These are phyloP conservation scores for Scheffersomyces stambukii DNA, from an alignment of 1,139 yeast species.

Conservation along the genomic window DNA sequence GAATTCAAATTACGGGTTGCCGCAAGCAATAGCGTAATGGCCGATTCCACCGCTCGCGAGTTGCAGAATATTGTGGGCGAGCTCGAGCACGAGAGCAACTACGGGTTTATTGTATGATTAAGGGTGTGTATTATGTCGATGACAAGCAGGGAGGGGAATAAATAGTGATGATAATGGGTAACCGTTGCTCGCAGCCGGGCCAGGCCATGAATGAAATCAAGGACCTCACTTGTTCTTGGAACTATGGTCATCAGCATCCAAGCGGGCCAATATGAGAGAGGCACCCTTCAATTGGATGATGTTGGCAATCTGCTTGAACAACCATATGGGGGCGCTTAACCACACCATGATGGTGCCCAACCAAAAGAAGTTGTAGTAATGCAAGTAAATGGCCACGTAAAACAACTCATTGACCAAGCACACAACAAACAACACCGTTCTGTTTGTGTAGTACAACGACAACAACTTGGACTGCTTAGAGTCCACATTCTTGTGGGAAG, in stretches of 20 bases:
- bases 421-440: slow-evolving; percentile 76
- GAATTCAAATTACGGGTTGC: no score
- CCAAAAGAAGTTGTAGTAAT: slow-evolving; percentile 61
- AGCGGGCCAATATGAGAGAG: slow-evolving; percentile 70
- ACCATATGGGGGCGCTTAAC: slow-evolving; percentile 79
- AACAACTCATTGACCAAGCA: slow-evolving; percentile 93
- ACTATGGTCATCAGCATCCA: slow-evolving; percentile 64
- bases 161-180: no score
- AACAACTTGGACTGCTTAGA: slow-evolving; percentile 67
- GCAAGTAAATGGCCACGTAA: slow-evolving; percentile 83
- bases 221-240: no score
- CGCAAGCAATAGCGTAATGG: no score
- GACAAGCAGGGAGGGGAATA: no score
- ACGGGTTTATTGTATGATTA: no score
- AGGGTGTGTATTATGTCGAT: no score
- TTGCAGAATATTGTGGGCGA: no score
- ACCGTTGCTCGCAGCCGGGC: no score
- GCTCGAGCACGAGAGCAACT: no score
- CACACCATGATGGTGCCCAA: slow-evolving; percentile 64
- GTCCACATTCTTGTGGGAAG: slow-evolving; percentile 82
- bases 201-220: no score
- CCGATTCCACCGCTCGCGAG: no score
- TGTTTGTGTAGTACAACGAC: slow-evolving; percentile 81
- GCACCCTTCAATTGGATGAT: slow-evolving; percentile 87
- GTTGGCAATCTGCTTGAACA: slow-evolving; percentile 87